phyloP scores from a whole-genome alignment of 805 yeast genomes.

The Alloascoidea hylecoeti region DNA sequence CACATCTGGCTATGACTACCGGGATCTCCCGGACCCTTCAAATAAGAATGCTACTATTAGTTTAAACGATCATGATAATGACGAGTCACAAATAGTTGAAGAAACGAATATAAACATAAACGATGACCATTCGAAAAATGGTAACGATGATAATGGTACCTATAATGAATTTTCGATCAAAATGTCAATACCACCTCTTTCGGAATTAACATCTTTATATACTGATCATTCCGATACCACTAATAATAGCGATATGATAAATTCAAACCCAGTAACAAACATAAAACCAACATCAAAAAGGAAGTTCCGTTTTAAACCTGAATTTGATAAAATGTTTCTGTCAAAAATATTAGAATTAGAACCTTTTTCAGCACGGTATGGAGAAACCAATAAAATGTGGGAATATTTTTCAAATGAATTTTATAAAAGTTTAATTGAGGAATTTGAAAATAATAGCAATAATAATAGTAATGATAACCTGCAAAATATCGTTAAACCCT shows the following conservation, averaged over 20 bases:
- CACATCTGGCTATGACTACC: too few relatives aligned
- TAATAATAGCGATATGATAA: background rate
- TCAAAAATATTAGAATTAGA: background rate
- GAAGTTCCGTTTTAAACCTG: conserved; percentile 1
- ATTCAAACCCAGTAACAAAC: background rate
- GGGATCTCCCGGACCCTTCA: too few relatives aligned
- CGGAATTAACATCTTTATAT: background rate
- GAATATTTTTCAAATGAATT: background rate
- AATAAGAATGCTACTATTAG: too few relatives aligned
- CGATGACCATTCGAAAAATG: too few relatives aligned
- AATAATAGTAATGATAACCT: too few relatives aligned
- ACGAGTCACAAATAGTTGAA: too few relatives aligned
- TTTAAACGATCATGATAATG: too few relatives aligned
- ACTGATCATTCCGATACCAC: background rate
- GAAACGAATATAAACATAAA: too few relatives aligned
- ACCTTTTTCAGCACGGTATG: background rate
- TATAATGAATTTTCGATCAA: too few relatives aligned
- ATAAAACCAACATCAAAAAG: background rate
- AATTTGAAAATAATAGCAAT: background rate
- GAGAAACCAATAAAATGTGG: conserved; percentile 1
- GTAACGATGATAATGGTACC: too few relatives aligned
- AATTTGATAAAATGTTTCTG: background rate
- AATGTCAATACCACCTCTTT: background rate
- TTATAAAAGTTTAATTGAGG: background rate
- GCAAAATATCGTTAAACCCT: background rate